Percentiles rank a stretch among this genome's conserved stretches.
Conservation (phyloP, 2,329 filamentous ascomycete species). For the Gnomoniopsis smithogilvyi region DNA sequence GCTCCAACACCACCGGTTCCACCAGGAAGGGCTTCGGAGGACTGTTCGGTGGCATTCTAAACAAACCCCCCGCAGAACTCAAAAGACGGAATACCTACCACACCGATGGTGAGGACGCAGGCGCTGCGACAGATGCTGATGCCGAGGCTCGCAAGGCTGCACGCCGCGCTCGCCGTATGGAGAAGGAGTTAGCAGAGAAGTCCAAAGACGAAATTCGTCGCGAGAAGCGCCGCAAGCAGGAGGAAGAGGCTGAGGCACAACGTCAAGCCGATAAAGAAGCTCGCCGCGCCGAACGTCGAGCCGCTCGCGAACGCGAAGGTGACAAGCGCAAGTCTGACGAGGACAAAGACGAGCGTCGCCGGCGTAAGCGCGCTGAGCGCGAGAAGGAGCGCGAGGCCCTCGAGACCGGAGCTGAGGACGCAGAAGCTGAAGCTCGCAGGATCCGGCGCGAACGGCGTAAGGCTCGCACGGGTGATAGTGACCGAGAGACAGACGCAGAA, state of each 20-base stretch:
- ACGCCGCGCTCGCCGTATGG: slow-evolving; percentile 56
- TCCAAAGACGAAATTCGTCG: slow-evolving; percentile 55
- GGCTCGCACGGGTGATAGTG: slow-evolving; percentile 33
- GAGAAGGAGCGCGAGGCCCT: slow-evolving; percentile 43
- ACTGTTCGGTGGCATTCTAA: slow-evolving; percentile 59
- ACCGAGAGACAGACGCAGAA: slow-evolving; percentile 49
- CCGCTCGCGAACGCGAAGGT: slow-evolving; percentile 46
- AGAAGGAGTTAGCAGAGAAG: slow-evolving; percentile 38
- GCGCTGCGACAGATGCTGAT: slow-evolving; percentile 49
- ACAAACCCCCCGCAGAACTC: slow-evolving; percentile 41
- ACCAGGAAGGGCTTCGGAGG: slow-evolving; percentile 56
- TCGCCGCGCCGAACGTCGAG: slow-evolving; percentile 52
- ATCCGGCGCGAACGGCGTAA: slow-evolving; percentile 46
- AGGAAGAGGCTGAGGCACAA: slow-evolving; percentile 54
- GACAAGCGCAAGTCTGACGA: slow-evolving; percentile 47
- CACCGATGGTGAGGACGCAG: slow-evolving; percentile 54
- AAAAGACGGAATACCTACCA: slow-evolving; percentile 48
- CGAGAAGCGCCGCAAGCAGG: slow-evolving; percentile 52
- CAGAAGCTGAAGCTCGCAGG: slow-evolving; percentile 24
- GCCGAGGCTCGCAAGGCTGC: slow-evolving; percentile 61
- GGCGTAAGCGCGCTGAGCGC: slow-evolving; percentile 31
- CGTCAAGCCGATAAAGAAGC: slow-evolving; percentile 57
- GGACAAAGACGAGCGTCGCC: slow-evolving; percentile 38
- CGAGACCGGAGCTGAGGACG: slow-evolving; percentile 42
- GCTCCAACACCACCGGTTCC: slow-evolving; percentile 55